Base-by-base conservation (phyloP, 2,329 filamentous ascomycete genomes). In the Stenocarpella maydis region DNA sequence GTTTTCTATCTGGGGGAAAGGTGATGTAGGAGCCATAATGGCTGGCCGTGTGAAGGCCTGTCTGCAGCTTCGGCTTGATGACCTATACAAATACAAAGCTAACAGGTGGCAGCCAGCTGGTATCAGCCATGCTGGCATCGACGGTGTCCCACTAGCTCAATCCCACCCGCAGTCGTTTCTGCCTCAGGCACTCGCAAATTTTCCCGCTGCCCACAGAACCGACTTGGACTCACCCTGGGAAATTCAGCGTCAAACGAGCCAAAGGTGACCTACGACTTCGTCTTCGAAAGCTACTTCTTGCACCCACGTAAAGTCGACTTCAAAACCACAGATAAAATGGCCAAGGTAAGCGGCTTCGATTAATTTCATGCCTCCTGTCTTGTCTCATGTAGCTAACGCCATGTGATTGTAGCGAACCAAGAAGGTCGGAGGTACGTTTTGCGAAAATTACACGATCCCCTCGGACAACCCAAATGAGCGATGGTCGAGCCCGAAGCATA, bases 401-500 rank as follows among this genome's bases (percentile, higher is more conserved):
- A 49, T 63, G 39, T 53, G 19, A 37, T 64, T 43, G 19, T 26
- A 71, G 90, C 91, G 94, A 88, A 97, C 94, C 77, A 97, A 93
- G 92, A 97, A 97, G 92, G 94, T 71, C 70, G 70, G 70, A 69
- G 70, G 70, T 71, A 71, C 55, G 70, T 71, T 71, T 67, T 45
- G 50, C 70, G 70, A 67, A 39, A 52, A 21, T 28, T 63, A 47
- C 50, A 67, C 63, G 43, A 58, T 28, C 12, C 26, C 50, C 58
- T 43, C 37, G 34, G 24, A 63, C 49, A 60, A 45, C 54, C 63
- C 50, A 58, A 69, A 45, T 55, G 67, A 67, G 55, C 67, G 63
- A 71, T 64, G 63, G 63, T 58, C 54, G 55, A 69, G 70, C 37
- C 69, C 63, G 34, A 67, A 60, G 63, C 70, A 54, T n/a, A 26